phyloP scores from a whole-genome alignment of 805 yeast genomes.

The Metschnikowia arizonensis region DNA sequence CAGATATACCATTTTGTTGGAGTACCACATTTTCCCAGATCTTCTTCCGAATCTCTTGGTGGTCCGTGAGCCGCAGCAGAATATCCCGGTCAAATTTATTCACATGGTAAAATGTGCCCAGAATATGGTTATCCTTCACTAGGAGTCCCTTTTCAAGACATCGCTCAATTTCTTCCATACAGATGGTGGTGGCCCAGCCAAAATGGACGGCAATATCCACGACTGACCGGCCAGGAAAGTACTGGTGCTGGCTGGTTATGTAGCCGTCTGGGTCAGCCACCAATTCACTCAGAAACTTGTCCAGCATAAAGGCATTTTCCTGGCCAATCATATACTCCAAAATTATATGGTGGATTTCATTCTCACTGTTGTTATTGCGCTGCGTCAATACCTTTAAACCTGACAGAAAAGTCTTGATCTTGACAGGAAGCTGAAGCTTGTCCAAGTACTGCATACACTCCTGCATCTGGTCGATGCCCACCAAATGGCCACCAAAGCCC shows the following conservation, averaged over 20 bases:
- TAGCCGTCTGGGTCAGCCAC: slow-evolving; percentile 16
- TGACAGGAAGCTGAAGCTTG: slow-evolving; percentile 53
- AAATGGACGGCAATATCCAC: slow-evolving; percentile 46
- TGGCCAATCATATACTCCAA: slow-evolving; percentile 22
- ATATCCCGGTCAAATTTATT: slow-evolving; percentile 30
- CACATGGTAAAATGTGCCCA: slow-evolving; percentile 60
- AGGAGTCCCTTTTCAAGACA: slow-evolving; percentile 55
- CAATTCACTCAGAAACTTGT: slow-evolving; percentile 24
- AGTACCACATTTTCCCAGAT: slow-evolving; percentile 10
- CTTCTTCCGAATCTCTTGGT: slow-evolving; percentile 1
- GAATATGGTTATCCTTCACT: slow-evolving; percentile 63
- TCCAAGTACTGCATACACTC: slow-evolving; percentile 59
- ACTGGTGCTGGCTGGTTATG: slow-evolving; percentile 14
- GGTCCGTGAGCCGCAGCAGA: slow-evolving; percentile 8
- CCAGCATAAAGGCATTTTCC: slow-evolving; percentile 23
- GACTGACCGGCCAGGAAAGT: slow-evolving; percentile 33
- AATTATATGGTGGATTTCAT: slow-evolving; percentile 22
- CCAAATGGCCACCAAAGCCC: slow-evolving; percentile 55
- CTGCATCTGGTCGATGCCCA: slow-evolving; percentile 65
- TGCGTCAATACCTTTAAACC: slow-evolving; percentile 34
- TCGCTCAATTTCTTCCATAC: slow-evolving; percentile 58
- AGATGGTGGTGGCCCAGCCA: slow-evolving; percentile 63
- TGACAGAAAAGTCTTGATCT: slow-evolving; percentile 31
- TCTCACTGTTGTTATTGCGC: slow-evolving; percentile 21
- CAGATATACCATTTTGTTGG: slow-evolving; percentile 12